Evolutionary conservation across 148 eudicot genomes (phyloP).

Genomic region (Rhododendron kiyosumense): DNA sequence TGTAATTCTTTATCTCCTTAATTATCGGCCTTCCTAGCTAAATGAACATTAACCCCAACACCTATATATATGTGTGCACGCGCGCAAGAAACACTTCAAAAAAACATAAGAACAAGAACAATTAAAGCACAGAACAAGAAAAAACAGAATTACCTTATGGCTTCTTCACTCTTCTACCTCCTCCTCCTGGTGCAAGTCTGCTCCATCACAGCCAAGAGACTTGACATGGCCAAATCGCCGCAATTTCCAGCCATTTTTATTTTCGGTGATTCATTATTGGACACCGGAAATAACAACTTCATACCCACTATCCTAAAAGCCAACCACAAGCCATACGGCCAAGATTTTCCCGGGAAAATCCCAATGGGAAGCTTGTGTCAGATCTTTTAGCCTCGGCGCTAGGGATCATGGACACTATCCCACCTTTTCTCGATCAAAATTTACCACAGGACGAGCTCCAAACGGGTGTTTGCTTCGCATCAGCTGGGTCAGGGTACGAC

Average conservation of each 20-base stretch:
- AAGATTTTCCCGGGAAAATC: constrained; percentile 28
- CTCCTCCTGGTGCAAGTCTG: not conserved
- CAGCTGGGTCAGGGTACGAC: constrained; percentile 50
- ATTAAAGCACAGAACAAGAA: too few species aligned
- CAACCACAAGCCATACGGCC: constrained; percentile 50
- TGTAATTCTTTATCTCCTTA: too few species aligned
- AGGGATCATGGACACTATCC: constrained; percentile 36
- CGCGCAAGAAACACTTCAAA: too few species aligned
- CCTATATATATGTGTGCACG: too few species aligned
- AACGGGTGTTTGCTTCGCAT: constrained; percentile 48
- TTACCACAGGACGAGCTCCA: constrained; percentile 20
- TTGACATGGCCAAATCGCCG: not conserved
- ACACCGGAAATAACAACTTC: constrained; percentile 52
- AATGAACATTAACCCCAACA: too few species aligned
- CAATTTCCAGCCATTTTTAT: constrained; percentile 42
- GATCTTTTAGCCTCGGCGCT: constrained; percentile 40
- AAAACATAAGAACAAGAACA: too few species aligned
- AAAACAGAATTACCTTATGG: not conserved
- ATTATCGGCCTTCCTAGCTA: too few species aligned
- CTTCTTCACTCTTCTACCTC: not conserved
- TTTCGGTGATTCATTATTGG: constrained; percentile 50
- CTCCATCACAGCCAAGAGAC: not conserved
- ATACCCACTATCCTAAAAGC: constrained; percentile 25
- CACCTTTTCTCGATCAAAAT: constrained; percentile 32
- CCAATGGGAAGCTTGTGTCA: constrained; percentile 41